Evolutionary conservation across 768 basidiomycete genomes (phyloP).

Genomic region (Amanita jacksonii): DNA sequence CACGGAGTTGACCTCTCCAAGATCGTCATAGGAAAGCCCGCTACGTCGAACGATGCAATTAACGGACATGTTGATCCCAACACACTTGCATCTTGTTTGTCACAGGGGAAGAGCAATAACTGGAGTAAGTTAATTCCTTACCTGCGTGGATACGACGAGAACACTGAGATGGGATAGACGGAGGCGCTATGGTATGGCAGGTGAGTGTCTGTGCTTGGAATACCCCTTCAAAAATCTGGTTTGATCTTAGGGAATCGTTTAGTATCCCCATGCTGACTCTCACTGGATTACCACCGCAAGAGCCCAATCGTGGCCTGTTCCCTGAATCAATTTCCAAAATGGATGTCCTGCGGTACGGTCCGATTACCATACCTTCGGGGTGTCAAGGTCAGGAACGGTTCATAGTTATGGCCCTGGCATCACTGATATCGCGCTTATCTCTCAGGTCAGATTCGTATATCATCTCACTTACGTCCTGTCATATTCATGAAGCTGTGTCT

Average conservation of each 20-base stretch:
- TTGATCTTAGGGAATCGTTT: not conserved
- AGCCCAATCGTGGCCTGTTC: conserved; percentile 1
- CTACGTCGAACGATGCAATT: conserved; percentile 27
- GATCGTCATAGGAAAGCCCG: conserved; percentile 60
- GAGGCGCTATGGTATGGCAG: conserved; percentile 4
- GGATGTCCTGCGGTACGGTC: too few species aligned
- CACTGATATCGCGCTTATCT: too few species aligned
- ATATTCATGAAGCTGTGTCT: too few species aligned
- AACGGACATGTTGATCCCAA: conserved; percentile 43
- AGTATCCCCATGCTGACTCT: conserved; percentile 2
- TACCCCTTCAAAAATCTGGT: too few species aligned
- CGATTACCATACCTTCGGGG: too few species aligned
- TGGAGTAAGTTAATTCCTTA: not conserved
- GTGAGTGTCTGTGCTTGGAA: not conserved
- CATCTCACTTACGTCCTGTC: too few species aligned
- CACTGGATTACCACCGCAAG: not conserved
- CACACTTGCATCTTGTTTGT: conserved; percentile 42
- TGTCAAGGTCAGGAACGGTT: too few species aligned
- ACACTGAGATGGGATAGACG: too few species aligned
- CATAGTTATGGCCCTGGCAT: too few species aligned
- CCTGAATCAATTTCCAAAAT: too few species aligned
- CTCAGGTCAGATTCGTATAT: too few species aligned
- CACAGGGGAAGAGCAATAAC: conserved; percentile 21
- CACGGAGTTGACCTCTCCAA: conserved; percentile 43
- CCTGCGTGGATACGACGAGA: not conserved